These are phyloP conservation scores for Oryza glaberrima DNA, from an alignment of 176 grass and related monocot species.

Conservation along the genomic window DNA sequence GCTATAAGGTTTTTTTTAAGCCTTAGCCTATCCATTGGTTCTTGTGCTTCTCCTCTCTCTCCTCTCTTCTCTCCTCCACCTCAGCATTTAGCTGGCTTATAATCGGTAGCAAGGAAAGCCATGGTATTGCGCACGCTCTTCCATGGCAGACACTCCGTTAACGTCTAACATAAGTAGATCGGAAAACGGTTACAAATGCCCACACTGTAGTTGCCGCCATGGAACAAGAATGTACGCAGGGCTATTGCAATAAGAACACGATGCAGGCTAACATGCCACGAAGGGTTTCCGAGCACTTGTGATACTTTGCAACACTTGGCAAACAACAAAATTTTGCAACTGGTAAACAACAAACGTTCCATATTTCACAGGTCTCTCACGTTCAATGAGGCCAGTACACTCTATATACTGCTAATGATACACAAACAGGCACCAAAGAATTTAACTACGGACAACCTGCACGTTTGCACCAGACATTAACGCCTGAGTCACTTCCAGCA, in stretches of 20 bases:
- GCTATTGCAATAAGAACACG: background rate
- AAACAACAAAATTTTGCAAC: background rate
- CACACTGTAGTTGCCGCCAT: too few relatives aligned
- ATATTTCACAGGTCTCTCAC: background rate
- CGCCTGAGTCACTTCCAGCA: background rate
- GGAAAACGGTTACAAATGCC: too few relatives aligned
- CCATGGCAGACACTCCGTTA: too few relatives aligned
- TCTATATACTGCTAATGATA: background rate
- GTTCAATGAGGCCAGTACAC: background rate
- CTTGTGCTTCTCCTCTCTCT: too few relatives aligned
- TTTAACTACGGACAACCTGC: background rate
- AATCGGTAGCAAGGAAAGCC: too few relatives aligned
- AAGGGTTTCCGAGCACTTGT: background rate
- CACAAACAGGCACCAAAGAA: background rate
- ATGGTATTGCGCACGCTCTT: background rate
- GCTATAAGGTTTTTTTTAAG: too few relatives aligned
- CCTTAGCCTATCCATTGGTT: too few relatives aligned
- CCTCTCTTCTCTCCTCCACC: too few relatives aligned
- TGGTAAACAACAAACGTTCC: background rate
- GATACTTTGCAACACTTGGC: background rate
- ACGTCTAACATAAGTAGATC: too few relatives aligned
- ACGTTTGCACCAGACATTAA: background rate
- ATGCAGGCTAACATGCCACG: background rate
- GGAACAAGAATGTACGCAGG: too few relatives aligned
- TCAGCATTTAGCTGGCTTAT: too few relatives aligned